Base-by-base conservation (phyloP, 345 rosid species). In the Aquilaria yunnanensis region DNA sequence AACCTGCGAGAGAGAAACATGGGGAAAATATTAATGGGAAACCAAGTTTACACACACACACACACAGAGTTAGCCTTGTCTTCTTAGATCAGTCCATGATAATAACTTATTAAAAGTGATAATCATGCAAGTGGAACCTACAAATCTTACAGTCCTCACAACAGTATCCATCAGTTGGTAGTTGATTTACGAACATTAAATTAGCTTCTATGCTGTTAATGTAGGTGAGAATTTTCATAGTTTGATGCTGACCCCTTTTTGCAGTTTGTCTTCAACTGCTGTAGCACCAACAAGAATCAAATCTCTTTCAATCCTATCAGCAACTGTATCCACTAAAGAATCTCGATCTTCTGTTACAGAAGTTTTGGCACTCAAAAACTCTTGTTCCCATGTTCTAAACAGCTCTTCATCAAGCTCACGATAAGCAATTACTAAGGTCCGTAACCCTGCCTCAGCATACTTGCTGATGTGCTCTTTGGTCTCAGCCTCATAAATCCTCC, bases 181-280 rank as follows among this genome's bases (percentile, higher is more conserved):
- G 43, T 37, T 31, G 12, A 16, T 59, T 60, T 60, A 11, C 1
- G 16, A 12, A 5, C 2, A 31, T 4, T 47, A 45, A 14, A 16
- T 7, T 52, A 13, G 11, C 43, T 37, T 37, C 5, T 37, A 37
- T 37, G 43, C 43, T 37, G 43, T 37, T 37, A 37, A 37, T 3
- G 7, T 37, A 5, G 43, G 43, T 3, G 43, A 37, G 48, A 1
- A 50, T 49, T 51, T 47, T n/a, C 52, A 13, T 23, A 43, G 61
- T 65, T 66, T 37, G 48, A 59, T 49, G 57, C 50, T 60, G 67
- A 87, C 97, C 77, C 95, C 90, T 32, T 76, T 77, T 61, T 90
- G 97, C 29, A 90, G 83, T 75, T 83, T 90, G 72, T 90, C 97
- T 74, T 87, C 95, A 41, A 90, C 90, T 10, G 90, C 97, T 67